Percentiles rank a stretch among this genome's conserved stretches.
Conservation (phyloP, 192 early-diverging fungal species). For the Allomyces macrogynus region DNA sequence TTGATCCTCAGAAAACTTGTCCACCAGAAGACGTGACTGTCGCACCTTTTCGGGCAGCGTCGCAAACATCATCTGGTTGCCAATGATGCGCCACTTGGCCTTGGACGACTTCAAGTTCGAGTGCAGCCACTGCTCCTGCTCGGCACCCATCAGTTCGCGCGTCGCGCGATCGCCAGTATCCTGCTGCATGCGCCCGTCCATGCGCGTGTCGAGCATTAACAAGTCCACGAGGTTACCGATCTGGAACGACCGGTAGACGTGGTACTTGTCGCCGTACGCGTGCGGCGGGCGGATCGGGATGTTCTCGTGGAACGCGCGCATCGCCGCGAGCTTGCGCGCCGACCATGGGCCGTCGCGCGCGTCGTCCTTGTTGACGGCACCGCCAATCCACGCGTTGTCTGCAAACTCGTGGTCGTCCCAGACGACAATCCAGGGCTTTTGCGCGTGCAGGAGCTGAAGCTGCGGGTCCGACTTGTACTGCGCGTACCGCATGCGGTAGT, state of each 20-base stretch:
- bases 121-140: slow-evolving; percentile 19
- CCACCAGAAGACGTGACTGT: too few relatives aligned
- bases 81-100: slow-evolving; percentile 17
- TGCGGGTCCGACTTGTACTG: too few relatives aligned
- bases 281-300: slow-evolving; percentile 15
- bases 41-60: slow-evolving; percentile 1
- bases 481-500: slow-evolving; percentile 19
- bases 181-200: slow-evolving; percentile 9
- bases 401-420: slow-evolving; percentile 23
- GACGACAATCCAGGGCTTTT: too few relatives aligned
- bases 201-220: slow-evolving; percentile 21
- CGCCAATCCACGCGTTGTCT: slow-evolving; percentile 10
- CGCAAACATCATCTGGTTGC: slow-evolving; percentile 19
- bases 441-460: too few relatives aligned
- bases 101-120: slow-evolving; percentile 5
- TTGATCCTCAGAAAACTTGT: too few relatives aligned
- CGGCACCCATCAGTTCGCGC: slow-evolving; percentile 5
- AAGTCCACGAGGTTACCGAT: slow-evolving; percentile 19
- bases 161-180: background rate
- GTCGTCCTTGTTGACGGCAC: slow-evolving; percentile 1
- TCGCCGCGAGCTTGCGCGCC: slow-evolving; percentile 8
- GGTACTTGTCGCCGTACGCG: slow-evolving; percentile 2
- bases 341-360: slow-evolving; percentile 9
- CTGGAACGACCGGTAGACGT: slow-evolving; percentile 17
- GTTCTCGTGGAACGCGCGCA: slow-evolving; percentile 22